Evolutionary conservation across 768 basidiomycete species (phyloP).

Genomic region (Lentinula detonsa): DNA sequence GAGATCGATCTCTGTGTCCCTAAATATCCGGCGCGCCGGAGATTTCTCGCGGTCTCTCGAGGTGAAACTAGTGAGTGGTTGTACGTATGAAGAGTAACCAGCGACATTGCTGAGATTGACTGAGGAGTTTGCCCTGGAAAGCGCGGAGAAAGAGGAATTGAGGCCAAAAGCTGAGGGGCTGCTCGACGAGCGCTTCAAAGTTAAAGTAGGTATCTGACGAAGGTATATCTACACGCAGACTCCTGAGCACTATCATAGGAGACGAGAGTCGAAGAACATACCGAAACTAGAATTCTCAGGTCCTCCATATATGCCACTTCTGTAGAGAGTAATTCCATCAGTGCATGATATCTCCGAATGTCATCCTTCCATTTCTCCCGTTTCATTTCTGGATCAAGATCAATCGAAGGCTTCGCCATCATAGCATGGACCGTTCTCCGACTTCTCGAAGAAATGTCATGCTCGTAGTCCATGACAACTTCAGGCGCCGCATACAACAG

Average conservation of each 20-base stretch:
- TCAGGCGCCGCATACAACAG: not conserved
- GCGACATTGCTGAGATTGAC: slow-evolving; percentile 23
- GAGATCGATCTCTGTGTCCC: slow-evolving; percentile 48
- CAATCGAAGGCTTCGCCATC: not conserved
- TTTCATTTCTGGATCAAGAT: slow-evolving; percentile 12
- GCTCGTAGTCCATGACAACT: not conserved
- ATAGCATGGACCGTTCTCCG: not conserved
- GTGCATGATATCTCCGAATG: slow-evolving; percentile 59
- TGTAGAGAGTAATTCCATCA: slow-evolving; percentile 80
- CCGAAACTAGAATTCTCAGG: slow-evolving; percentile 70
- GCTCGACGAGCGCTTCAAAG: slow-evolving; percentile 36
- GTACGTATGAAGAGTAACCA: slow-evolving; percentile 7
- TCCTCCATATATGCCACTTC: slow-evolving; percentile 81
- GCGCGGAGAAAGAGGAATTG: slow-evolving; percentile 36
- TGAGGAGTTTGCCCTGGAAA: slow-evolving; percentile 40
- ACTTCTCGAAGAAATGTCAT: not conserved
- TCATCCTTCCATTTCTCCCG: slow-evolving; percentile 37
- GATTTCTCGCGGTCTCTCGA: slow-evolving; percentile 22
- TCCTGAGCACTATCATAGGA: not conserved
- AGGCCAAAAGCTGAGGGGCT: slow-evolving; percentile 31
- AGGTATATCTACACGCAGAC: slow-evolving; percentile 52
- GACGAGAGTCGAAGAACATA: slow-evolving; percentile 25
- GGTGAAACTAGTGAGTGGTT: slow-evolving; percentile 10
- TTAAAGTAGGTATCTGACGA: slow-evolving; percentile 38
- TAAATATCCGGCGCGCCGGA: slow-evolving; percentile 45